phyloP scores from a whole-genome alignment of 305 asterid genomes.

The Fraxinus albicans region DNA sequence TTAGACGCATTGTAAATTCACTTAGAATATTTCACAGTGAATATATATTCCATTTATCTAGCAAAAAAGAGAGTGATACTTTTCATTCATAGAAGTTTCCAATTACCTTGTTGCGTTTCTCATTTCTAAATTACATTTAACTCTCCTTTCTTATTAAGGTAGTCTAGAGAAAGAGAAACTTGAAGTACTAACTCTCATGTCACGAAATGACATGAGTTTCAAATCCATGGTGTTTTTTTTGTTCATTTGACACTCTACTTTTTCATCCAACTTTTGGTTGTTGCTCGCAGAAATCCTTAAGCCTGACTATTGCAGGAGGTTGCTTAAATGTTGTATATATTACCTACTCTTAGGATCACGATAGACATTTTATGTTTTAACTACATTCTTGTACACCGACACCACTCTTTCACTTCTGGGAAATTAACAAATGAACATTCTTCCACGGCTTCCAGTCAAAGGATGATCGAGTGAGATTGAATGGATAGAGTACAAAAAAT shows the following conservation, averaged over 20 bases:
- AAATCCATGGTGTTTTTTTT: neutral
- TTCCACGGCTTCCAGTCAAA: neutral
- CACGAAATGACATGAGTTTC: neutral
- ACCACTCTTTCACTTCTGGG: constrained; percentile 7
- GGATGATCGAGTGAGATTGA: constrained; percentile 9
- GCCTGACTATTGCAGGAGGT: neutral
- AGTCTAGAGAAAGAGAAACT: neutral
- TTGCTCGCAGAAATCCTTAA: neutral
- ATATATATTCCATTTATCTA: neutral
- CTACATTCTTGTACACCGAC: neutral
- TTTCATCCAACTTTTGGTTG: neutral
- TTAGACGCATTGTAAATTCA: neutral
- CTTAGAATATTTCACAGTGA: neutral
- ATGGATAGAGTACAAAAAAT: neutral
- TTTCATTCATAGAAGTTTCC: neutral
- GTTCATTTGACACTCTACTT: neutral
- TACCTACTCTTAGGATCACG: neutral
- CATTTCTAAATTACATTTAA: neutral
- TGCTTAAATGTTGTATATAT: neutral
- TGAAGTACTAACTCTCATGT: neutral
- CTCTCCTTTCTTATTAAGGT: neutral
- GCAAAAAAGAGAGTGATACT: neutral
- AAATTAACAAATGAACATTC: constrained; percentile 6
- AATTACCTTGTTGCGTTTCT: neutral
- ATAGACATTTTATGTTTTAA: neutral